Evolutionary conservation across 2,329 filamentous ascomycete species (phyloP).

Genomic region (Juglanconis juglandina): DNA sequence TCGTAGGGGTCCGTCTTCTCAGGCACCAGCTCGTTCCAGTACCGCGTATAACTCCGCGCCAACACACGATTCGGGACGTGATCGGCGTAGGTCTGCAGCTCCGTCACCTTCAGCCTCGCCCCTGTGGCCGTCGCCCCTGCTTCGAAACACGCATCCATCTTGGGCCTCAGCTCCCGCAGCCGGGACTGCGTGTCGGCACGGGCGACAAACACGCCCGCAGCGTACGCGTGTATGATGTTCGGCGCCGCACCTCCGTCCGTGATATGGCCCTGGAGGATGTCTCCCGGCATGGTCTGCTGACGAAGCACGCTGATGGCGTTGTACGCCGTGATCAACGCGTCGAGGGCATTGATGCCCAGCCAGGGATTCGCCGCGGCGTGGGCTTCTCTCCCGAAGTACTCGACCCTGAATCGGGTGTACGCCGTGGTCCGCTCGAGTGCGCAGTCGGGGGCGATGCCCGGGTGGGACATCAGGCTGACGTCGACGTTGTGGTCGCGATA

Average conservation of each 20-base stretch:
- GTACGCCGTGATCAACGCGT: conserved; percentile 50
- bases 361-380: conserved; percentile 57
- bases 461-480: conserved; percentile 40
- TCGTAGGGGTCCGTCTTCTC: conserved; percentile 20
- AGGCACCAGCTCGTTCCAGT: conserved; percentile 40
- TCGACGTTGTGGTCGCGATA: conserved; percentile 38
- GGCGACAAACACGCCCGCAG: conserved; percentile 42
- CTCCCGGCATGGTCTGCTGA: conserved; percentile 52
- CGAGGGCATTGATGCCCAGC: conserved; percentile 58
- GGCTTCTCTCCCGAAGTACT: conserved; percentile 52
- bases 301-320: conserved; percentile 48
- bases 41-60: conserved; percentile 40
- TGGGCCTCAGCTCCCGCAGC: conserved; percentile 35
- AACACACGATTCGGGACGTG: conserved; percentile 52
- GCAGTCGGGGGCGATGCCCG: conserved; percentile 39
- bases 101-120: conserved; percentile 42
- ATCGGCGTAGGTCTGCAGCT: conserved; percentile 45
- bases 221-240: conserved; percentile 54
- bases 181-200: conserved; percentile 41
- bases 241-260: conserved; percentile 49
- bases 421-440: conserved; percentile 51
- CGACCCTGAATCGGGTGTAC: conserved; percentile 45
- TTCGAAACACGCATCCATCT: conserved; percentile 40
- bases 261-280: conserved; percentile 50
- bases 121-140: conserved; percentile 42